Base-by-base conservation (phyloP, 371 early-diverging fungal species). In the Apophysomyces elegans region DNA sequence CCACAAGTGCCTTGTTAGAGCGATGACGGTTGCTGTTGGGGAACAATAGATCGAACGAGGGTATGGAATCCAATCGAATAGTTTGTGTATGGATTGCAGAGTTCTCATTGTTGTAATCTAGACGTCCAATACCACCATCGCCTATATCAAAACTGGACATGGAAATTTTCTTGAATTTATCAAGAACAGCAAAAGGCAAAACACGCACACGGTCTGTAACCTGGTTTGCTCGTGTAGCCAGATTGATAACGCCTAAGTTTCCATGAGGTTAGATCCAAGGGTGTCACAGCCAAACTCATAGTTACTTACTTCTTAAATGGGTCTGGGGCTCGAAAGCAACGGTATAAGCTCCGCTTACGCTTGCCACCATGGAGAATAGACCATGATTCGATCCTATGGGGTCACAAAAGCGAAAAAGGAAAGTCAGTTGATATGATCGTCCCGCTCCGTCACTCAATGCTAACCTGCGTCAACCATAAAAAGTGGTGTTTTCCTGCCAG, bases 301-400 rank as follows among this genome's bases (percentile, higher is more conserved):
- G 21, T 43, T 18, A 61, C 65, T 60, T 69, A 79, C 80, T 77
- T 60, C 77, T 65, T 37, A 81, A 66, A 54, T 78, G 72, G 6
- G 77, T 81, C 66, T 81, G 81, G 14, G 81, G 81, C 61, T 81
- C 81, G 69, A 81, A 78, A 14, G 81, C 77, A 63, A 81, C 72
- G 12, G 74, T 66, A 37, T 81, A 76, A 36, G 81, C 81, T 37
- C 81, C 81, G 59, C 79, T 79, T 11, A 74, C 75, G 37, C 77
- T 73, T 32, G 81, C 77, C 14, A 81, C 79, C 72, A 81, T 75
- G 7, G 81, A 79, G 47, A 81, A 81, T 5, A 81, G 65, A 59
- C 81, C 81, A 62, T 81, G 81, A 26, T 81, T 81, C 7, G 81
- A 81, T 12, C 81, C 81, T 80, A 56, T 58, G 38, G 16, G 43